Evolutionary conservation across 192 early-diverging fungal genomes (phyloP).

Genomic region (Jimgerdemannia lactiflua): DNA sequence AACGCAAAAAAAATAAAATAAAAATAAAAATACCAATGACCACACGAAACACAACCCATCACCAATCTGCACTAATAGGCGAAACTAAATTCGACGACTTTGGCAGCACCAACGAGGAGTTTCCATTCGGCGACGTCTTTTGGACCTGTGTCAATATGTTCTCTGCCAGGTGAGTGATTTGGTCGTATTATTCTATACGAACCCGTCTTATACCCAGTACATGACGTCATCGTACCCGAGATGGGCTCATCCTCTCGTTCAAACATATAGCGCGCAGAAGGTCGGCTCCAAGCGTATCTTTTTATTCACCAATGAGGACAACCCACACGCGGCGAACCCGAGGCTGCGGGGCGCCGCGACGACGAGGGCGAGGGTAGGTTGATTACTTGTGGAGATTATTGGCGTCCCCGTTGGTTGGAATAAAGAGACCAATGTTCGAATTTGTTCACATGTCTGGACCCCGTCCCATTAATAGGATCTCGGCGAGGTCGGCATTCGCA

Average conservation of each 20-base stretch:
- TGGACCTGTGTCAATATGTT: slow-evolving; percentile 62
- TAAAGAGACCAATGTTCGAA: no score
- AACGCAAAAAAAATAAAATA: neutral
- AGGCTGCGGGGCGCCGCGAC: slow-evolving; percentile 48
- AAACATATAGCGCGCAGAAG: slow-evolving; percentile 33
- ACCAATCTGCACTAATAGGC: slow-evolving; percentile 13
- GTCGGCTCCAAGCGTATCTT: slow-evolving; percentile 63
- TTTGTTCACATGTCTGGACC: no score
- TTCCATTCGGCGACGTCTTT: slow-evolving; percentile 59
- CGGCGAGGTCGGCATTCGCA: slow-evolving; percentile 49
- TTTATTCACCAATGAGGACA: slow-evolving; percentile 68
- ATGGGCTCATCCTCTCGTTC: neutral
- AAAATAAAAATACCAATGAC: no score
- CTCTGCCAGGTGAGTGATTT: slow-evolving; percentile 41
- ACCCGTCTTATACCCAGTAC: no score
- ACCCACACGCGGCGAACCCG: slow-evolving; percentile 51
- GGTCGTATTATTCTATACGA: neutral
- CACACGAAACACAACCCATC: no score
- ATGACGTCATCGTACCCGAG: no score
- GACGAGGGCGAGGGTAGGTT: slow-evolving; percentile 46
- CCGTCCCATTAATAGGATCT: slow-evolving; percentile 44
- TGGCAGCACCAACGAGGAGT: slow-evolving; percentile 46
- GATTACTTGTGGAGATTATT: neutral
- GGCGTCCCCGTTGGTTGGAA: no score
- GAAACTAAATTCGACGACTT: slow-evolving; percentile 38